Evolutionary conservation across 805 yeast genomes (phyloP).

Genomic region (Schwanniomyces polymorphus): DNA sequence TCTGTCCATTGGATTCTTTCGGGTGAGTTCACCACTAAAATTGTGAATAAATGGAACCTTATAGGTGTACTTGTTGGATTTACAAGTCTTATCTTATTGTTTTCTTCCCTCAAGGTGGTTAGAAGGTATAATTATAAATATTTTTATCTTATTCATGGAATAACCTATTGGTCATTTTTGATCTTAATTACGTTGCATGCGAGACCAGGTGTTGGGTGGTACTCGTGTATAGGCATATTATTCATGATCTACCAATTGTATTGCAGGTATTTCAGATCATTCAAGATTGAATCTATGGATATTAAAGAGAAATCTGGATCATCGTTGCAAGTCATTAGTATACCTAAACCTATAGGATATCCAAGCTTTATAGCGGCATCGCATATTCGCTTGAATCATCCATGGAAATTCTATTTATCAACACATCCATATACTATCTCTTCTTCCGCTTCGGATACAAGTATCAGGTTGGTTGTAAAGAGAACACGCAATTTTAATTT

Average conservation of each 20-base stretch:
- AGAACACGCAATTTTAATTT: constrained; percentile 28
- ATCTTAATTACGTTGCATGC: constrained; percentile 59
- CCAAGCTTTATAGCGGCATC: constrained; percentile 49
- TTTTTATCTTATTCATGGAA: constrained; percentile 60
- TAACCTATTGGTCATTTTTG: constrained; percentile 47
- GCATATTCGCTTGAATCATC: constrained; percentile 52
- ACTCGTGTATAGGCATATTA: constrained; percentile 13
- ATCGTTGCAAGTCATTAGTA: constrained; percentile 17
- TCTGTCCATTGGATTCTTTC: constrained; percentile 46
- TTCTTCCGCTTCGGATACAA: constrained; percentile 38
- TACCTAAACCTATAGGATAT: constrained; percentile 17
- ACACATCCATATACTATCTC: constrained; percentile 71
- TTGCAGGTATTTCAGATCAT: constrained; percentile 24
- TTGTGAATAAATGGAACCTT: constrained; percentile 42
- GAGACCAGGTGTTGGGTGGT: constrained; percentile 57
- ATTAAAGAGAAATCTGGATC: constrained; percentile 14
- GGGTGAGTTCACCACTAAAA: constrained; percentile 29
- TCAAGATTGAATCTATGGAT: constrained; percentile 12
- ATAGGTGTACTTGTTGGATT: constrained; percentile 51
- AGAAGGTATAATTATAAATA: constrained; percentile 49
- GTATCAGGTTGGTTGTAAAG: constrained; percentile 46
- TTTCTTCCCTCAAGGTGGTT: constrained; percentile 49
- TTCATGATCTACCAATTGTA: constrained; percentile 37
- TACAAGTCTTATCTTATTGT: constrained; percentile 32
- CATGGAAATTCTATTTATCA: constrained; percentile 47